Evolutionary conservation across 768 basidiomycete species (phyloP).

Genomic region (Boletus rubescentipes): DNA sequence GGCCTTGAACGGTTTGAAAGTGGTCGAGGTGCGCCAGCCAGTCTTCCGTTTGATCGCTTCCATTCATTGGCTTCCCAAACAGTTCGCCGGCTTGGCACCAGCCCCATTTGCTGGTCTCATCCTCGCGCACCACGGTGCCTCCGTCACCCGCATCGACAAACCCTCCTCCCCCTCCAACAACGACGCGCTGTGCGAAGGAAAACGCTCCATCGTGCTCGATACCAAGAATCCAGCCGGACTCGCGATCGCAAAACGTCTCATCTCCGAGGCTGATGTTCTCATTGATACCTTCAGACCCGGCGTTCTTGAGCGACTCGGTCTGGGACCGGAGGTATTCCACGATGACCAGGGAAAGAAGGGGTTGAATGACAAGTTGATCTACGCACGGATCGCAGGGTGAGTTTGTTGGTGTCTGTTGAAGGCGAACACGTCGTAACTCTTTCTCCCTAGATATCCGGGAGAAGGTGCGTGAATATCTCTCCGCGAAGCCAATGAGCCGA

Average conservation of each 20-base stretch:
- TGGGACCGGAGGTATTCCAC: conserved; percentile 75
- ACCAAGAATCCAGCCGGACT: conserved; percentile 61
- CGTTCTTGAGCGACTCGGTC: conserved; percentile 72
- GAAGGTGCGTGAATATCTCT: conserved; percentile 42
- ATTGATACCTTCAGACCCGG: conserved; percentile 86
- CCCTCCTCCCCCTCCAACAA: conserved; percentile 39
- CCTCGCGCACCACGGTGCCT: conserved; percentile 77
- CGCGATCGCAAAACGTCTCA: conserved; percentile 53
- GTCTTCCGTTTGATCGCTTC: background rate
- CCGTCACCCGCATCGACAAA: conserved; percentile 72
- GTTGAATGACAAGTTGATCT: conserved; percentile 63
- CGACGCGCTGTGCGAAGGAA: conserved; percentile 67
- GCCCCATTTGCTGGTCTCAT: conserved; percentile 78
- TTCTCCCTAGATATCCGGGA: conserved; percentile 52
- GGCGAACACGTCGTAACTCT: background rate
- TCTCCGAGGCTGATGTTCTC: conserved; percentile 69
- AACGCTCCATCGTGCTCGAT: conserved; percentile 72
- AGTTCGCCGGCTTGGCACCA: conserved; percentile 85
- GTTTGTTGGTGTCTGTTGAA: conserved; percentile 20
- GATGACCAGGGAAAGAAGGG: conserved; percentile 44
- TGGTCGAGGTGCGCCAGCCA: conserved; percentile 42
- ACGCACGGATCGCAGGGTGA: conserved; percentile 75
- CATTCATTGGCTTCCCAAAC: background rate
- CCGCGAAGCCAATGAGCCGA: conserved; percentile 5
- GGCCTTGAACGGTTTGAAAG: conserved; percentile 50